Base-by-base conservation (phyloP, 108 stramenopile species). In the Skeletonema marinoi region DNA sequence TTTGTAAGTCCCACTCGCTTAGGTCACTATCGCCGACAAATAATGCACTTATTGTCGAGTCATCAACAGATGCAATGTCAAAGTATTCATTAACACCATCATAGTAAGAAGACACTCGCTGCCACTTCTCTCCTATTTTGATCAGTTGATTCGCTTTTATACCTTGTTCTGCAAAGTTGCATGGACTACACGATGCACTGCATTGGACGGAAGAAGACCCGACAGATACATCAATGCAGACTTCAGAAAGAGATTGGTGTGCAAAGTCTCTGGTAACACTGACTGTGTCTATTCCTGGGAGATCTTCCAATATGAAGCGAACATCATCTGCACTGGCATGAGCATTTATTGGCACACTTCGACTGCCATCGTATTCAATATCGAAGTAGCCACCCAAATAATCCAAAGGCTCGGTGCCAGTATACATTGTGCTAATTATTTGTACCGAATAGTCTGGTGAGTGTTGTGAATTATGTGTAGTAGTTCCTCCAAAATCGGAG, bases 321-420 rank as follows among this genome's bases (percentile, higher is more conserved):
- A 96, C 72, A 19, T 91, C 80, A 17, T 54, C 73, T 9, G 74
- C 92, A 32, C 72, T 86, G 12, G 92, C 92, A 59, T 91, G 77
- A 30, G 78, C 83, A 29, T 71, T 31, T 46, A 96, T 70, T 21
- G 70, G 77, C 16, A 54, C 62, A 29, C 90, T 92, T 11, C 59
- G 42, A 48, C 63, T 63, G 29, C 89, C 91, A 59, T 76, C 66
- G 59, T 91, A 94, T 38, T 81, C 77, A 70, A 93, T 59, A 33
- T 78, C 58, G 66, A 93, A 95, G 35, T 89, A 77, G 2, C 93
- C 92, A 56, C 77, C 83, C 17, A 85, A 61, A 33, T 60, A 68
- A 67, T 65, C 50, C 7, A 69, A 12, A 60, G 65, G 61, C 13
- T 60, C 10, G 21, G n/a, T 63, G 2, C 56, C 54, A 8, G 58